Evolutionary conservation across 1,284 basidiomycete genomes (phyloP).

Genomic region (Mycena citricolor): DNA sequence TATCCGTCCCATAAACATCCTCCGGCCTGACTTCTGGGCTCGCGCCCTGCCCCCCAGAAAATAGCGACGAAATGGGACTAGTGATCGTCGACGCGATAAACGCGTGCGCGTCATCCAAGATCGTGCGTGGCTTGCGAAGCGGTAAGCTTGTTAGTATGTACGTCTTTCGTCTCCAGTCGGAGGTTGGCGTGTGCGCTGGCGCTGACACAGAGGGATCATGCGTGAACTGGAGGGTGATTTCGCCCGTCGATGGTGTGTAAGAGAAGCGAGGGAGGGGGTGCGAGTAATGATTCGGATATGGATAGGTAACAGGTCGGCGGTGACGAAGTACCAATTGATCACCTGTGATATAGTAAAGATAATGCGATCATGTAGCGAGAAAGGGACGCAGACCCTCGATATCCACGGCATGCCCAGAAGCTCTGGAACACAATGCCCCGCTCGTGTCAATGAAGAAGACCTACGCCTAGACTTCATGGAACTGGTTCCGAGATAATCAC

Average conservation of each 20-base stretch:
- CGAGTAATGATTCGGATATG: slow-evolving; percentile 73
- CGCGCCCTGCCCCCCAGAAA: slow-evolving; percentile 36
- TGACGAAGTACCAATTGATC: slow-evolving; percentile 69
- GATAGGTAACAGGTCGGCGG: slow-evolving; percentile 66
- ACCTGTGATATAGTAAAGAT: slow-evolving; percentile 36
- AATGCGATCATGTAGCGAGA: not conserved
- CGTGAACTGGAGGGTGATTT: slow-evolving; percentile 60
- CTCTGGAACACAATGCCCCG: slow-evolving; percentile 71
- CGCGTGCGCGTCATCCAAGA: slow-evolving; percentile 67
- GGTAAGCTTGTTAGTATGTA: slow-evolving; percentile 68
- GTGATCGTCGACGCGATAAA: slow-evolving; percentile 58
- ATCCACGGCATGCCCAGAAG: slow-evolving; percentile 79
- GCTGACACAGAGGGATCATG: slow-evolving; percentile 63
- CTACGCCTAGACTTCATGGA: slow-evolving; percentile 33
- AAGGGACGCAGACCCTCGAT: slow-evolving; percentile 53
- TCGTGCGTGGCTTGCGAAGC: slow-evolving; percentile 58
- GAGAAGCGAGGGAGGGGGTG: slow-evolving; percentile 74
- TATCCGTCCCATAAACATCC: slow-evolving; percentile 61
- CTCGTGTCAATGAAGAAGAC: slow-evolving; percentile 79
- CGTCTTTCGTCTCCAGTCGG: slow-evolving; percentile 55
- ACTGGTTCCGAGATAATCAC: slow-evolving; percentile 4
- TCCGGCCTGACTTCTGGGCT: slow-evolving; percentile 46
- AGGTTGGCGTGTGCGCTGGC: slow-evolving; percentile 33
- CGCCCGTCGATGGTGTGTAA: slow-evolving; percentile 51
- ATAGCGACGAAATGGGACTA: slow-evolving; percentile 44